Evolutionary conservation across 164 flowering plant genomes (phyloP), one percentile per base, ranked within the genome.

Genomic region (Stephania yunnanensis): DNA sequence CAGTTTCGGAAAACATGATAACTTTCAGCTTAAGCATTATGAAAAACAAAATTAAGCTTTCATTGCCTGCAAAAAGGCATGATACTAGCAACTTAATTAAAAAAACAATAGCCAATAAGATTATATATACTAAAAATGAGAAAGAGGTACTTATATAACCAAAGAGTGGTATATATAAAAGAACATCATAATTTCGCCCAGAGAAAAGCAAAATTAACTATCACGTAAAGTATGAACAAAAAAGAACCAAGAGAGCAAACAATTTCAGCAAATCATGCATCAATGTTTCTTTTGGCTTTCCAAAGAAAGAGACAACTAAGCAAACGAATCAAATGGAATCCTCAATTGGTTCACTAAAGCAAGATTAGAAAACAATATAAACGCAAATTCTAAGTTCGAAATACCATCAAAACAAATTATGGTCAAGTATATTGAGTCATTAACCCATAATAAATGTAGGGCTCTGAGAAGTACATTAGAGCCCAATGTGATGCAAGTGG

Each of bases 31-130:
- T 36, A 36, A 36, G 42, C 42, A 36, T 36, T 36, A 36, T 36
- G 42, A 36, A 36, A 36, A 36, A 19, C 25, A 45, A 42, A 22
- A 11, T 73, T 42, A 73, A n/a, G 36, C 10, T 22, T 64, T 50
- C 75, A 63, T 64, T 44, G 44, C n/a, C 44, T n/a, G 17, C 7
- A 19, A 7, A 45, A 73, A 73, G 53, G 53, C 74, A 58, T 72
- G 46, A 65, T 69, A 73, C 13, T 45, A 42, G 44, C 68, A 66
- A 58, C n/a, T 72, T 68, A 72, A 25, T 25, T 25, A 25, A 25
- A 30, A 53, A 71, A 67, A 10, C 44, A 17, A 12, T 67, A 10
- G 0, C 30, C 44, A 67, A 31, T 12, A 8, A 65, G 29, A 65
- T 22, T 65, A 44, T 67, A 67, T 29, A 29, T 44, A 30, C 19